Evolutionary conservation across 192 early-diverging fungal genomes (phyloP).

Genomic region (Lobosporangium transversale): DNA sequence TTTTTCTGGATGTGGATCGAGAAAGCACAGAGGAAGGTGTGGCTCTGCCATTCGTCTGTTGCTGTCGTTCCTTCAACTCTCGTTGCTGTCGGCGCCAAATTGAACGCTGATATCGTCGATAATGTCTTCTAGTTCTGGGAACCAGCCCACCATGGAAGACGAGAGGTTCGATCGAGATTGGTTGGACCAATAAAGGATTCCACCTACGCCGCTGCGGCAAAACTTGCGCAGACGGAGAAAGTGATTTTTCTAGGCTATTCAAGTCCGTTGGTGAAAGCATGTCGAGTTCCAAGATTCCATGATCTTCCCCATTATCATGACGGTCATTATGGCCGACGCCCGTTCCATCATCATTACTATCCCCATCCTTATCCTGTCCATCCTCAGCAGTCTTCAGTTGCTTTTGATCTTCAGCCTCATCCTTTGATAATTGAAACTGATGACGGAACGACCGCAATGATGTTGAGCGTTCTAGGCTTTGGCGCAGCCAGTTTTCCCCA

Average conservation of each 20-base stretch:
- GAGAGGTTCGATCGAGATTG: slow-evolving; percentile 44
- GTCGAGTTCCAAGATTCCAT: slow-evolving; percentile 7
- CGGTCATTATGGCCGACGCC: neutral
- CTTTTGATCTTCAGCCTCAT: too few species aligned
- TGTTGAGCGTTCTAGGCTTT: too few species aligned
- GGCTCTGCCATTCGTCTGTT: neutral
- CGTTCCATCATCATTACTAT: neutral
- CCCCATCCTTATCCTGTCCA: too few species aligned
- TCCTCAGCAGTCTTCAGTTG: too few species aligned
- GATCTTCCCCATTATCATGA: neutral
- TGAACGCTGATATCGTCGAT: slow-evolving; percentile 17
- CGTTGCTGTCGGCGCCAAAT: neutral
- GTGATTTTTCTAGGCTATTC: neutral
- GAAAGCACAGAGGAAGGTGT: neutral
- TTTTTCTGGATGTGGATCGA: neutral
- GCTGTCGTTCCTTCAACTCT: neutral
- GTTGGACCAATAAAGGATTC: slow-evolving; percentile 35
- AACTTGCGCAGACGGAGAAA: too few species aligned
- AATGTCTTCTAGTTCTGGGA: slow-evolving; percentile 20
- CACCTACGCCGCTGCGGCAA: neutral
- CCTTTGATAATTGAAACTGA: too few species aligned
- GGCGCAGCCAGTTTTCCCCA: too few species aligned
- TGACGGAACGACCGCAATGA: too few species aligned
- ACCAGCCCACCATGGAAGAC: slow-evolving; percentile 38
- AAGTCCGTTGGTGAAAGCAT: neutral